Evolutionary conservation across 176 grass and related monocot genomes (phyloP).

Genomic region (Pontederia paniculata): DNA sequence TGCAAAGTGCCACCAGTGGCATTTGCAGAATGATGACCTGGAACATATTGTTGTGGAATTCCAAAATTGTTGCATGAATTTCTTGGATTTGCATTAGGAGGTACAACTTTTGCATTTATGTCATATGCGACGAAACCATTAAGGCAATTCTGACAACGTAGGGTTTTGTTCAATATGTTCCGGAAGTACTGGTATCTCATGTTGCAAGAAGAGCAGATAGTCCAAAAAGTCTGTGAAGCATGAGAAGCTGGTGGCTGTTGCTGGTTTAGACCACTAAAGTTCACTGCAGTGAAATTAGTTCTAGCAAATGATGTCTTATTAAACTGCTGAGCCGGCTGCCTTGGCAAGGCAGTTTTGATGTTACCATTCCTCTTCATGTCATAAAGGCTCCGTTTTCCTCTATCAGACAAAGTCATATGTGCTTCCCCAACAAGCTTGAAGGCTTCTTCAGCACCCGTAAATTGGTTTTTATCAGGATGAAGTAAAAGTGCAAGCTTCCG

Average conservation of each 20-base stretch:
- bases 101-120: conserved; percentile 33
- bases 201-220: conserved; percentile 52
- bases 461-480: conserved; percentile 90
- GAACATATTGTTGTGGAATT: conserved; percentile 21
- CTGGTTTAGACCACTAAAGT: conserved; percentile 29
- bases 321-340: conserved; percentile 20
- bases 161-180: conserved; percentile 50
- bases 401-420: conserved; percentile 52
- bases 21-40: conserved; percentile 14
- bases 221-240: conserved; percentile 65
- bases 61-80: conserved; percentile 31
- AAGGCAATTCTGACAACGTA: conserved; percentile 73
- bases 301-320: conserved; percentile 28
- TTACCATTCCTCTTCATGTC: conserved; percentile 56
- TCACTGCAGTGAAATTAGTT: conserved; percentile 31
- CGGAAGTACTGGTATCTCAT: conserved; percentile 82
- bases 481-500: conserved; percentile 75
- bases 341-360: conserved; percentile 5
- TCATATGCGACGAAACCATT: conserved; percentile 72
- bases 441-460: conserved; percentile 73
- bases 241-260: conserved; percentile 25
- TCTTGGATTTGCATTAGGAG: conserved; percentile 20
- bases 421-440: conserved; percentile 95
- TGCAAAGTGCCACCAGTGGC: not conserved
- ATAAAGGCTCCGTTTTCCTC: conserved; percentile 46